Conservation (phyloP, 2,329 filamentous ascomycete genomes). For the Aspergillus neotritici region DNA sequence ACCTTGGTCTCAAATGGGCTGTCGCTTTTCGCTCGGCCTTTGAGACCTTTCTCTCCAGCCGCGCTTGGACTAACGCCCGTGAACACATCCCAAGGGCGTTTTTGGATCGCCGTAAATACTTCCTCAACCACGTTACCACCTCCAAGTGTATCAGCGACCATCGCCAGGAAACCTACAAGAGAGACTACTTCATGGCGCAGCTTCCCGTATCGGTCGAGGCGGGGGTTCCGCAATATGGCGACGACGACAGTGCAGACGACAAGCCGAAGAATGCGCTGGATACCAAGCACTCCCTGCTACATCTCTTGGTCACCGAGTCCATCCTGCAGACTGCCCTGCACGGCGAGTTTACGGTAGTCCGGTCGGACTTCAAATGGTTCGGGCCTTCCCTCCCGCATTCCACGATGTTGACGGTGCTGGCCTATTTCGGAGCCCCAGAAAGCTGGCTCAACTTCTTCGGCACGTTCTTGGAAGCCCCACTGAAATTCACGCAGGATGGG, state of each 20-base stretch:
- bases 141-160: conserved; percentile 27
- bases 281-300: conserved; percentile 54
- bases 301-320: conserved; percentile 52
- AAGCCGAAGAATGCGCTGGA: conserved; percentile 40
- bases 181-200: conserved; percentile 53
- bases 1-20: conserved; percentile 49
- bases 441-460: conserved; percentile 56
- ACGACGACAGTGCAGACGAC: conserved; percentile 26
- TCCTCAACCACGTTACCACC: conserved; percentile 25
- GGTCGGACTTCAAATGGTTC: conserved; percentile 56
- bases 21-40: conserved; percentile 44
- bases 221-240: conserved; percentile 36
- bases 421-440: conserved; percentile 54
- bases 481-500: conserved; percentile 54
- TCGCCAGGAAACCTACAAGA: conserved; percentile 34
- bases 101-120: conserved; percentile 42
- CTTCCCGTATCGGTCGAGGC: conserved; percentile 42
- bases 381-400: conserved; percentile 55
- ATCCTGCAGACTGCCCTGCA: conserved; percentile 46
- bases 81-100: conserved; percentile 34
- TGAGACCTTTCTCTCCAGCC: conserved; percentile 28
- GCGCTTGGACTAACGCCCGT: conserved; percentile 39
- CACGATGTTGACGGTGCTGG: conserved; percentile 53
- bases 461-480: conserved; percentile 54
- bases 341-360: conserved; percentile 49